Percentiles rank a stretch among this genome's conserved stretches.
Evolutionary conservation across 1,284 basidiomycete species (phyloP).

Genomic region (Afroboletus lepidellus): DNA sequence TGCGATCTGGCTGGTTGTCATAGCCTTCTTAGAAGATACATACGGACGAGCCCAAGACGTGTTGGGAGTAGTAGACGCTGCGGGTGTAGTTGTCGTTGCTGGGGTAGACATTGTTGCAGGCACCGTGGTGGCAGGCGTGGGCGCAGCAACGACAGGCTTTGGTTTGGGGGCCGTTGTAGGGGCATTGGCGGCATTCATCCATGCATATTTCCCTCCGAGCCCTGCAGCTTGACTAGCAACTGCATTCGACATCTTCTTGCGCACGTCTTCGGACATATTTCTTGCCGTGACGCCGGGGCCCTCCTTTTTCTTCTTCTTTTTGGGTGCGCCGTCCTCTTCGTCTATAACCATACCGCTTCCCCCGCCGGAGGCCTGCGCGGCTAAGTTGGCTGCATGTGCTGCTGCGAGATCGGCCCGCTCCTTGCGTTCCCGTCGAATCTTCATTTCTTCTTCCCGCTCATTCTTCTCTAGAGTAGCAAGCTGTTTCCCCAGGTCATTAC

Average conservation of each 20-base stretch:
- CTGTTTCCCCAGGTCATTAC: constrained; percentile 74
- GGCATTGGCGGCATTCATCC: constrained; percentile 72
- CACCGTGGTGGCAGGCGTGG: constrained; percentile 25
- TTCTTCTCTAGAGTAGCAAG: constrained; percentile 68
- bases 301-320: constrained; percentile 83
- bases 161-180: constrained; percentile 47
- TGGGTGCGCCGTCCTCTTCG: constrained; percentile 50
- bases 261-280: constrained; percentile 85
- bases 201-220: constrained; percentile 74
- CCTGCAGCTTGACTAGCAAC: constrained; percentile 87
- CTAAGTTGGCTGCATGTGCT: constrained; percentile 59
- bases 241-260: constrained; percentile 86
- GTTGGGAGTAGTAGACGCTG: constrained; percentile 17
- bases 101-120: constrained; percentile 37
- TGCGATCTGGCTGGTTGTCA: constrained; percentile 25
- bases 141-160: constrained; percentile 34
- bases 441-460: constrained; percentile 80
- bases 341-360: constrained; percentile 31
- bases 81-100: constrained; percentile 32
- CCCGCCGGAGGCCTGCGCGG: constrained; percentile 49
- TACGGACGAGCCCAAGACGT: constrained; percentile 68
- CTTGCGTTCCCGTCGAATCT: constrained; percentile 68
- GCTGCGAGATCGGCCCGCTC: constrained; percentile 69
- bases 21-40: constrained; percentile 41
- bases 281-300: constrained; percentile 79